Base-by-base conservation (phyloP, 176 grass and related monocot species). In the Aechmea fasciata region DNA sequence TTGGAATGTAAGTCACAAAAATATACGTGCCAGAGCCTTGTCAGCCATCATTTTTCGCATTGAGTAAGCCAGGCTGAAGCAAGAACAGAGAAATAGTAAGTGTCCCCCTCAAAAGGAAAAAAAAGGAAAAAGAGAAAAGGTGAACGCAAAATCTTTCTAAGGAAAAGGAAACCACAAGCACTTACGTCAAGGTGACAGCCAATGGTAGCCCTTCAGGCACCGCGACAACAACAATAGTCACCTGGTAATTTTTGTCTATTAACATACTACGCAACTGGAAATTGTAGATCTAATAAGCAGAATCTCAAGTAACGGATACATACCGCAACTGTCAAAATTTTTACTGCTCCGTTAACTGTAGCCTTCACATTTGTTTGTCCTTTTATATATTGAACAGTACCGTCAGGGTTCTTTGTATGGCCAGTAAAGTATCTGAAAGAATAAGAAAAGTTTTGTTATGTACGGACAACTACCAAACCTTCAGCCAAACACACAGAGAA, bases 151-250 rank as follows among this genome's bases (percentile, higher is more conserved):
- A 75, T 72, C 17, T 0, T n/a, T 0, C 13, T 29, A 52, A 41
- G 1, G 66, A 72, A 1, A 64, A 15, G 48, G 28, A 72, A n/a
- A 49, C 48, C 8, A 72, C 64, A 65, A 28, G 54, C 33, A 22
- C 81, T 82, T 87, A 97, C 94, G 89, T 97, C 66, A 97, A 87
- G n/a, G 94, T 97, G 24, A 97, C 89, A 77, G 94, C 94, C 82
- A 97, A 80, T 49, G 94, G 94, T 66, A 97, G 72, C 51, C 94
- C 94, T 92, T 92, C 89, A 47, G 89, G 94, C 67, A 92, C 86
- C 47, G 89, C 89, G 71, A 97, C 94, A 19, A 97, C 89, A 57
- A 92, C 94, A 63, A 92, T 97, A 10, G 86, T 92, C 52, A 97
- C 94, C 89, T 97, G 71, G 41, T 76, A 18, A 77, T 50, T 28